phyloP scores from a whole-genome alignment of 2,329 filamentous ascomycete species.

The Trichoderma koningii region DNA sequence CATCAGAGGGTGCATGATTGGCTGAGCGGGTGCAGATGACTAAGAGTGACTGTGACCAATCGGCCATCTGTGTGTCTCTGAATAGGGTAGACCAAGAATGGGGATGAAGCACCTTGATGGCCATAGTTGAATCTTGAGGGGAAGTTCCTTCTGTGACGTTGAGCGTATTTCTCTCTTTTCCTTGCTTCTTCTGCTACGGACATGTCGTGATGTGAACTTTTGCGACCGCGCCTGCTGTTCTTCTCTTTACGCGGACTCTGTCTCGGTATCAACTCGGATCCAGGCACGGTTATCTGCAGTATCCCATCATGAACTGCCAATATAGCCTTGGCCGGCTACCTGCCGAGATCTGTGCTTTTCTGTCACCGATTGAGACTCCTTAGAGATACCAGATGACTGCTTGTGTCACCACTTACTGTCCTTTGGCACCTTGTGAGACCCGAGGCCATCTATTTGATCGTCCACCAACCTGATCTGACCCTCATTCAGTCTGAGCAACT shows the following conservation, averaged over 20 bases:
- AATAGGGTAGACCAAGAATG: neutral
- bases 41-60: constrained; percentile 22
- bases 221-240: neutral
- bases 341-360: constrained; percentile 30
- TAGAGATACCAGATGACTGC: neutral
- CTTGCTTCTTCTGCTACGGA: neutral
- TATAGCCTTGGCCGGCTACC: constrained; percentile 31
- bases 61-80: too few relatives aligned
- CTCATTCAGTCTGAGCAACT: constrained; percentile 28
- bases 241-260: too few relatives aligned
- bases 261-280: too few relatives aligned
- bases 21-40: constrained; percentile 30
- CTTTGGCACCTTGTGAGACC: constrained; percentile 29
- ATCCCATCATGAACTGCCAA: constrained; percentile 34
- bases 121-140: constrained; percentile 23
- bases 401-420: neutral
- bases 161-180: neutral
- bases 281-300: too few relatives aligned
- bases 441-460: constrained; percentile 32
- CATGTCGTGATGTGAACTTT: neutral
- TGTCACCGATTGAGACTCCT: constrained; percentile 31
- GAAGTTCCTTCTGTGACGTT: neutral
- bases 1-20: constrained; percentile 23
- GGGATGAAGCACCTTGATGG: constrained; percentile 35
- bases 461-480: constrained; percentile 33